Evolutionary conservation across 345 rosid species (phyloP), one percentile per base, ranked within the genome.

Genomic region (Microthlaspi erraticum): DNA sequence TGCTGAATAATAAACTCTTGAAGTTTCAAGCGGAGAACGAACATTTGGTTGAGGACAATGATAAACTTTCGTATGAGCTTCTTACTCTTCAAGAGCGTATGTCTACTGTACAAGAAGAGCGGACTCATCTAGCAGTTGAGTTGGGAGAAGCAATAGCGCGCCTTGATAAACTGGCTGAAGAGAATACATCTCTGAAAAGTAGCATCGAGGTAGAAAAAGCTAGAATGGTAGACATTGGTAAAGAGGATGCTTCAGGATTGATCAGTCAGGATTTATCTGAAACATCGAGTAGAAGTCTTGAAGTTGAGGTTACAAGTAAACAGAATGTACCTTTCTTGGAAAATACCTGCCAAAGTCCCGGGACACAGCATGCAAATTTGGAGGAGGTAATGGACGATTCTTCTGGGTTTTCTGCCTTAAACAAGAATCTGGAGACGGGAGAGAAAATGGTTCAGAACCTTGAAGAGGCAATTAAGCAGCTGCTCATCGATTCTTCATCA

Each of bases 11-110:
- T 75, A 86, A 82, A 70, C 68, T 77, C 54, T 73, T 83, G 75
- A 82, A 83, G 77, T 80, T 88, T 59, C 87, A 82, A 54, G 82
- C 72, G 77, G 97, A 85, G 51, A 84, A 81, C 37, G 78, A 41
- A 50, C 67, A 72, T 78, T 67, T 85, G 68, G 55, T 74, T 26
- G 50, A 50, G 68, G 90, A 90, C 73, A 83, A 79, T 51, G 78
- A 87, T 76, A 85, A 74, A 68, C 85, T 88, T 73, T 75, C 78
- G 12, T 76, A 81, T 32, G 90, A 89, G 73, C 70, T 86, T 52
- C 78, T 79, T 81, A 68, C 68, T 66, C 81, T 85, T 64, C 82
- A 73, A 54, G 85, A 82, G 85, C 78, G 77, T 39, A 68, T 86
- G 44, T 69, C 91, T 60, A 52, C 70, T 16, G 81, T 81, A 78